Evolutionary conservation across 257 asterid species (phyloP), one percentile per base, ranked within the genome.

Genomic region (Nicotiana obtusifolia): DNA sequence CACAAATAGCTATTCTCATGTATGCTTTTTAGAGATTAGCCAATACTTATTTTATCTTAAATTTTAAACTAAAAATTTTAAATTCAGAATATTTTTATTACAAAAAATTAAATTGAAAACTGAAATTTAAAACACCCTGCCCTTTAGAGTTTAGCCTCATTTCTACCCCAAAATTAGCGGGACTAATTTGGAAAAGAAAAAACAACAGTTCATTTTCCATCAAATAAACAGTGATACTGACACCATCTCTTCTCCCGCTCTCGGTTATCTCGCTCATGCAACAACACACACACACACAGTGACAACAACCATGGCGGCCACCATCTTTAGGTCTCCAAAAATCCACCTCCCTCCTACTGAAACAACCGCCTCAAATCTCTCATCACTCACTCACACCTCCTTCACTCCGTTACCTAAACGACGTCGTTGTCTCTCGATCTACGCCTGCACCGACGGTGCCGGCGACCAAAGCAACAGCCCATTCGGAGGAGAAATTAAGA

Each of bases 301-400:
- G 35, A 16, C 44, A 64, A 57, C 14, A 14, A n/a, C 60, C 31
- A 81, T 81, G 84, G 62, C 81, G 15, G 52, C 73, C 86, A 53
- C 89, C 61, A 37, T 87, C 26, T 47, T 88, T 19, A 84, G 89
- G 75, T 80, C 91, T 78, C 89, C 90, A 4, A 76, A 88, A 82
- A 68, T 69, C 15, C 84, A 84, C 59, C 83, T 73, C 35, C 33
- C 82, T 26, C 20, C 85, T 57, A 83, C 61, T 64, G 78, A 84
- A 24, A 64, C 78, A 62, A 84, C 82, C 89, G 85, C 89, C 67
- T 44, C 80, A 19, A 62, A 24, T 5, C 61, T 62, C 64, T 52
- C 78, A 0, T 26, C 37, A 15, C 26, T 52, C 37, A 81, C 69
- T 28, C 81, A 82, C 7, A 80, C 22, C 8, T 84, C 86, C 30